A percentile compares a stretch with the other conserved stretches of the same genome.
Conservation (phyloP, 768 basidiomycete species). For the Leccinum rimulosum region DNA sequence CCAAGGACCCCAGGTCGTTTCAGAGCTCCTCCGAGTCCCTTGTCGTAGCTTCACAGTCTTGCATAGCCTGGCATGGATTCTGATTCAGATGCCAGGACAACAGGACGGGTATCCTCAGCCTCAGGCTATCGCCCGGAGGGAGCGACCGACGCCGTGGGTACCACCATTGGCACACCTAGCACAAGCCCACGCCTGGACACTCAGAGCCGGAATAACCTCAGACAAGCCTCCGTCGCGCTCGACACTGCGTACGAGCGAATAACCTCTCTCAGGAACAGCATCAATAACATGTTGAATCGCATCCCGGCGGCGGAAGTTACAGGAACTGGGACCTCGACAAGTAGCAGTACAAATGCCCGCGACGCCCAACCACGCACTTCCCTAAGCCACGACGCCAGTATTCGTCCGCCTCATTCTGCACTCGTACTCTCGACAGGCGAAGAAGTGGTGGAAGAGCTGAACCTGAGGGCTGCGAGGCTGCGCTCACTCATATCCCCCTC, state of each 20-base stretch:
- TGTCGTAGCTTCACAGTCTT: not conserved
- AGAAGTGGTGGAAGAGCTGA: slow-evolving; percentile 25
- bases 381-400: slow-evolving; percentile 18
- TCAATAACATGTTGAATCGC: slow-evolving; percentile 41
- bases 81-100: slow-evolving; percentile 5
- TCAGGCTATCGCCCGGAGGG: slow-evolving; percentile 12
- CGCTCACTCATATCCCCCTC: slow-evolving; percentile 30
- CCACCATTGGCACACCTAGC: slow-evolving; percentile 4
- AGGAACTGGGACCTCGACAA: slow-evolving; percentile 9
- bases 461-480: slow-evolving; percentile 28
- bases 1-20: not conserved
- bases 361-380: slow-evolving; percentile 11
- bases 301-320: slow-evolving; percentile 39
- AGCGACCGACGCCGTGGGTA: slow-evolving; percentile 8
- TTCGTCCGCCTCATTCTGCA: slow-evolving; percentile 32
- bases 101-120: slow-evolving; percentile 11
- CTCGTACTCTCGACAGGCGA: slow-evolving; percentile 29
- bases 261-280: slow-evolving; percentile 50
- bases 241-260: slow-evolving; percentile 56
- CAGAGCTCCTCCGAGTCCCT: not conserved
- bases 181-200: slow-evolving; percentile 10
- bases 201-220: slow-evolving; percentile 39
- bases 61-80: slow-evolving; percentile 21
- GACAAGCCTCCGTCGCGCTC: slow-evolving; percentile 51
- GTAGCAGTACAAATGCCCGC: not conserved